Evolutionary conservation across 495 filamentous ascomycete genomes (phyloP), one percentile per base, ranked within the genome.

Genomic region (Bacidia gigantensis): DNA sequence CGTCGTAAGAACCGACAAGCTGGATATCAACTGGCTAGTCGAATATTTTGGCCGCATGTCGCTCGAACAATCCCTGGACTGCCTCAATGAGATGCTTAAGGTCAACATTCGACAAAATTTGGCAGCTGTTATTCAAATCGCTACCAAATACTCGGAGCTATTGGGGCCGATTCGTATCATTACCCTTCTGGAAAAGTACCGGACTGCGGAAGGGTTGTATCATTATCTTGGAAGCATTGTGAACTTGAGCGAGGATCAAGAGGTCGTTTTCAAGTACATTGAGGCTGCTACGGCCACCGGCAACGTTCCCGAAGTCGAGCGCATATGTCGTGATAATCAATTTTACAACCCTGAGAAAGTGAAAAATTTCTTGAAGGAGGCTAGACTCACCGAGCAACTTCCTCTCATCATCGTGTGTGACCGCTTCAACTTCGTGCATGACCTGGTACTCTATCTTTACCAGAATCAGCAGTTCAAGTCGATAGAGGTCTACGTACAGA

Each of bases 401-500:
- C 93, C 93, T 14, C 72, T 99, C 52, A 97, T 99, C 71, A 94
- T 97, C 62, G 93, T 99, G 56, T 97, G 93, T 69, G 93, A 99
- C 60, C 87, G 89, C 17, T 95, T 93, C 77, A 94, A 96, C 71
- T 90, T 99, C 64, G 87, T 96, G 52, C 93, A 99, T 61, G 93
- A 99, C 64, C 65, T 99, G 60, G 86, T 99, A 23, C 77, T 97
- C 21, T 97, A 95, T 67, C 86, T 99, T 22, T 99, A 97, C 73
- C 89, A 95, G 69, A 95, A 95, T 69, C 92, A 97, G 67, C 93
- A 96, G 62, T 99, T 94, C 83, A 93, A 95, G 71, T 95, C 93
- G 12, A 99, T 99, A 57, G 93, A 99, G 69, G 82, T 94, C 46
- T 99, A 99, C 59, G 93, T 99, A n/a, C 93, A 99, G 73, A 85